These are phyloP conservation scores for Brasilioporus rufonigricans DNA, from an alignment of 768 basidiomycete species.

Conservation along the genomic window DNA sequence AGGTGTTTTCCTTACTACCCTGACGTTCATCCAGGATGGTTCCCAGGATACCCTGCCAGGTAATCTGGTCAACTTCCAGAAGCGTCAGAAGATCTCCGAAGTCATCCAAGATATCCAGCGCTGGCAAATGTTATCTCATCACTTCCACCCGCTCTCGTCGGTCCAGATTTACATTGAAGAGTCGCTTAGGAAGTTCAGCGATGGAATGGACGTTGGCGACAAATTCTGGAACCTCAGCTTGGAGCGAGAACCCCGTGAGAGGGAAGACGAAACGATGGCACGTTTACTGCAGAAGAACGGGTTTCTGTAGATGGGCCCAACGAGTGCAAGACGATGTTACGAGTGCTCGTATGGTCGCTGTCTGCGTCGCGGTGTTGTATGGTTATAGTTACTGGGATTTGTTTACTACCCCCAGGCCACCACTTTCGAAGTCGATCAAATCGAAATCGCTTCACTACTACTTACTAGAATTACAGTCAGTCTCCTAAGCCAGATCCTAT, in stretches of 20 bases:
- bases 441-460: too few relatives aligned
- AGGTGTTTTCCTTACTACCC: constrained; percentile 95
- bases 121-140: constrained; percentile 91
- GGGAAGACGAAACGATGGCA: constrained; percentile 97
- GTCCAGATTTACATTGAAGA: constrained; percentile 79
- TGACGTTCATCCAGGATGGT: constrained; percentile 98
- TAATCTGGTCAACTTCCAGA: constrained; percentile 90
- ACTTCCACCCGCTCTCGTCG: constrained; percentile 63
- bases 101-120: constrained; percentile 96
- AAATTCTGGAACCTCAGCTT: constrained; percentile 84
- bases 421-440: too few relatives aligned
- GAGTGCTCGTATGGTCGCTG: too few relatives aligned
- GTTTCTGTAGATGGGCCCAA: too few relatives aligned
- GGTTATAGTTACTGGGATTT: too few relatives aligned
- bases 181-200: constrained; percentile 66
- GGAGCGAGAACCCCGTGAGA: constrained; percentile 88
- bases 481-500: too few relatives aligned
- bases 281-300: too few relatives aligned
- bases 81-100: constrained; percentile 93
- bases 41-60: constrained; percentile 81
- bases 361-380: too few relatives aligned
- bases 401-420: too few relatives aligned
- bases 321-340: too few relatives aligned
- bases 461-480: too few relatives aligned
- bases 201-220: constrained; percentile 67